These are phyloP conservation scores for Nicotiana knightiana DNA, from an alignment of 257 asterid genomes.

Conservation along the genomic window DNA sequence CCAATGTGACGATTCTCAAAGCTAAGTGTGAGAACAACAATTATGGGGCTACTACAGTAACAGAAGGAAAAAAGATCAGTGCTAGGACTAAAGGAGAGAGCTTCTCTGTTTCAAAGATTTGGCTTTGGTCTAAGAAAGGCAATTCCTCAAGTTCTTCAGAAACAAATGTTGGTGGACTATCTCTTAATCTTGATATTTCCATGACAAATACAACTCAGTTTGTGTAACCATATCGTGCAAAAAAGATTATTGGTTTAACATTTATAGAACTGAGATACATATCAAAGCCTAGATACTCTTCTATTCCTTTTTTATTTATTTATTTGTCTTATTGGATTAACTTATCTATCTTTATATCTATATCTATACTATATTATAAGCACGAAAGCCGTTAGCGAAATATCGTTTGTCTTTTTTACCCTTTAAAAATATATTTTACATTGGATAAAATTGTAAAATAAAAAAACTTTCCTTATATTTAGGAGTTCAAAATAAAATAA, in stretches of 20 bases:
- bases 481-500: no score
- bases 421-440: no score
- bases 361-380: no score
- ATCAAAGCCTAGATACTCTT: background rate
- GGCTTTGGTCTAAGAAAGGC: constrained; percentile 65
- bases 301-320: background rate
- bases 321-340: no score
- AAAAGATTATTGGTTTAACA: background rate
- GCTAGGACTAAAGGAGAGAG: constrained; percentile 52
- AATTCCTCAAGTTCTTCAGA: constrained; percentile 19
- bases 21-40: background rate
- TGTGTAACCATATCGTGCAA: constrained; percentile 3
- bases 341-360: no score
- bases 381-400: no score
- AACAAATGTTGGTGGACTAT: constrained; percentile 14
- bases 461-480: no score
- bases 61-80: constrained; percentile 38
- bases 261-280: background rate
- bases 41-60: constrained; percentile 21
- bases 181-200: constrained; percentile 12
- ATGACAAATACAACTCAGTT: constrained; percentile 18
- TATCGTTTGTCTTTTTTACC: no score
- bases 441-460: no score
- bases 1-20: constrained; percentile 1
- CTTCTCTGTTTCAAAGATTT: constrained; percentile 59